These are phyloP conservation scores for Eutypella sp. DNA, from an alignment of 2,329 filamentous ascomycete genomes.

Conservation along the genomic window DNA sequence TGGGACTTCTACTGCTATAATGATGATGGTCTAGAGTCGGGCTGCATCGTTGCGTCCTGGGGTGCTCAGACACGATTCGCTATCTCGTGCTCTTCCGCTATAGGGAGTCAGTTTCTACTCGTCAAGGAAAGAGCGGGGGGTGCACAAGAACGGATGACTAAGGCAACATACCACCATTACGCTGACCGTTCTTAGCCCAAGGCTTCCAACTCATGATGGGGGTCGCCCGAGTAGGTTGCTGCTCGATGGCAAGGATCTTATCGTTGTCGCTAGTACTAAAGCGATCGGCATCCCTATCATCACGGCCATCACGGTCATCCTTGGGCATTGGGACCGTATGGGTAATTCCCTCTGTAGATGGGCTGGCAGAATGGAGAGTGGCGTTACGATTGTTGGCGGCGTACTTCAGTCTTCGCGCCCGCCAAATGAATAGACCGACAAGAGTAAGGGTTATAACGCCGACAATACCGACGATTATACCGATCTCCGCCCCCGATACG, in stretches of 20 bases:
- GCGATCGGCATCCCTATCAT: not conserved
- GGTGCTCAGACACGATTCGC: not conserved
- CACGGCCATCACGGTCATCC: too few relatives aligned
- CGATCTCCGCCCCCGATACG: not conserved
- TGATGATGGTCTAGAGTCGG: not conserved
- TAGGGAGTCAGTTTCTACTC: not conserved
- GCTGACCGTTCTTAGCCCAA: not conserved
- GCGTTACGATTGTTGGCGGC: not conserved
- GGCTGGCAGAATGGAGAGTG: not conserved
- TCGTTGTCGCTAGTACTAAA: not conserved
- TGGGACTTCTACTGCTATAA: not conserved
- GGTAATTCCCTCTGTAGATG: not conserved
- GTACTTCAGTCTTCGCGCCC: not conserved
- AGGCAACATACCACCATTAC: not conserved
- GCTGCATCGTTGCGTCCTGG: not conserved
- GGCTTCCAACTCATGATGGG: conserved; percentile 1
- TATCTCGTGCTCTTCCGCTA: not conserved
- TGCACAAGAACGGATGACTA: too few relatives aligned
- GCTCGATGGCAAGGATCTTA: not conserved
- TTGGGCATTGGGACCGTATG: not conserved
- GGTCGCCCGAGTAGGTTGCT: too few relatives aligned
- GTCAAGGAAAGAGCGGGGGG: too few relatives aligned
- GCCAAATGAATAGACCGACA: conserved; percentile 2
- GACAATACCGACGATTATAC: conserved; percentile 4
- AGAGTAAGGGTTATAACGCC: not conserved